Base-by-base conservation (phyloP, 1,139 yeast species). In the Arxiozyma telluris region DNA sequence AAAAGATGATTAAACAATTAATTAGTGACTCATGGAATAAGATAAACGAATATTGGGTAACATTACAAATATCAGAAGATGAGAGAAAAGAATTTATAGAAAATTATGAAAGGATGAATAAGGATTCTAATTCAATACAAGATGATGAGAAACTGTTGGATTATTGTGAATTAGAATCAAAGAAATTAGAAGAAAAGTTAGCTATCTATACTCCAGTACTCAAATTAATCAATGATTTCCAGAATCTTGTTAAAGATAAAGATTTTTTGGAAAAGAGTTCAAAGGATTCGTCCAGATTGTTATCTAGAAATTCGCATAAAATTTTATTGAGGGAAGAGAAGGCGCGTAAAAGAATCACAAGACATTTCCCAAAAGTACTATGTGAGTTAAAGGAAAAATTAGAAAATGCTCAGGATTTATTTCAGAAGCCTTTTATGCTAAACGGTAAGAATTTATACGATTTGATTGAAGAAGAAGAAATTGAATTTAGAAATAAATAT, bases 261-360 rank as follows among this genome's bases (percentile, higher is more conserved):
- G 65, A 69, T 4, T 80, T 80, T 51, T 74, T 93, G 44, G 82
- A 77, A 49, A 84, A 82, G 59, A 82, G 94, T 5, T 79, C 87
- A 1, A 84, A 82, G 61, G 95, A 93, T 65, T 83, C 96, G 0
- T 83, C 94, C 0, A 76, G 98, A 57, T 74, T 91, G 46, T 72
- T 87, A 52, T 80, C 87, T 57, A 81, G 87, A 62, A 84, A 89
- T 59, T 86, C 93, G 3, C 91, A 94, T 60, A 83, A 83, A 57
- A 84, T 90, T 30, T 72, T 91, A 54, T 76, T 87, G 57, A 79
- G 85, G 57, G 98, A 93, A 67, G 96, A 90, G 64, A 84, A 79
- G 63, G 75, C 82, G 47, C 75, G 97, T 53, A 84, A 85, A 61
- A 78, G 79, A 54, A 75, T 91, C 6, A 73, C 81, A 34, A 82